These are phyloP conservation scores for Nicotiana undulata DNA, from an alignment of 257 asterid genomes.

Conservation along the genomic window DNA sequence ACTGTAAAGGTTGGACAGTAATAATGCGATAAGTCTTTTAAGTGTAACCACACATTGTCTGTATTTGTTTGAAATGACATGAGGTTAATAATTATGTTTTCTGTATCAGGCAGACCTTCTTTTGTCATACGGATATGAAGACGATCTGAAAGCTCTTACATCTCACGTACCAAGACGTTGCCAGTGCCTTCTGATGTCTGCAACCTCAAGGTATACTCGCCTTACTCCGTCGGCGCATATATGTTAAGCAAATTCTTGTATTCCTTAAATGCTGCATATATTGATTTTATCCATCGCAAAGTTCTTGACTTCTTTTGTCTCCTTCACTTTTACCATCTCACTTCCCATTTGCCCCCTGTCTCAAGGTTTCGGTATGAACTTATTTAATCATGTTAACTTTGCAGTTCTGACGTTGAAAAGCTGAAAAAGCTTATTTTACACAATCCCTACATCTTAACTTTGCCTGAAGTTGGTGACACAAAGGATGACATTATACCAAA, in stretches of 20 bases:
- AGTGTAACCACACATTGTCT: neutral
- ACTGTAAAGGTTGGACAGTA: neutral
- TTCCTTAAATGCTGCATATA: neutral
- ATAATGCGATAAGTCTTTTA: neutral
- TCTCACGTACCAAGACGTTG: constrained; percentile 75
- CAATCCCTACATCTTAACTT: constrained; percentile 75
- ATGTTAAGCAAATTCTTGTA: constrained; percentile 2
- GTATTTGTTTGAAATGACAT: neutral
- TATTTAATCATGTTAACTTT: constrained; percentile 14
- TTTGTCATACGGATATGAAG: constrained; percentile 85
- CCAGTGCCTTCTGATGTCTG: constrained; percentile 98
- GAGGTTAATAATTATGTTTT: constrained; percentile 15
- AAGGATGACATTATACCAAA: constrained; percentile 83
- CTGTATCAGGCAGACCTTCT: constrained; percentile 90
- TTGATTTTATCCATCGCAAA: neutral
- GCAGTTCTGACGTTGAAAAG: constrained; percentile 91
- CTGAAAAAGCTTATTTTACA: constrained; percentile 87
- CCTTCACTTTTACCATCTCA: neutral
- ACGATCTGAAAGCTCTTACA: constrained; percentile 72
- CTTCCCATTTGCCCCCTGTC: neutral
- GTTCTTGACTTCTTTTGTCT: neutral
- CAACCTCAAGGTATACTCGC: constrained; percentile 75
- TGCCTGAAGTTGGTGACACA: constrained; percentile 75
- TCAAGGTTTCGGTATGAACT: neutral
- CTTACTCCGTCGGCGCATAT: neutral